Base-by-base conservation (phyloP, 495 filamentous ascomycete species). In the Podospora tetraspora region DNA sequence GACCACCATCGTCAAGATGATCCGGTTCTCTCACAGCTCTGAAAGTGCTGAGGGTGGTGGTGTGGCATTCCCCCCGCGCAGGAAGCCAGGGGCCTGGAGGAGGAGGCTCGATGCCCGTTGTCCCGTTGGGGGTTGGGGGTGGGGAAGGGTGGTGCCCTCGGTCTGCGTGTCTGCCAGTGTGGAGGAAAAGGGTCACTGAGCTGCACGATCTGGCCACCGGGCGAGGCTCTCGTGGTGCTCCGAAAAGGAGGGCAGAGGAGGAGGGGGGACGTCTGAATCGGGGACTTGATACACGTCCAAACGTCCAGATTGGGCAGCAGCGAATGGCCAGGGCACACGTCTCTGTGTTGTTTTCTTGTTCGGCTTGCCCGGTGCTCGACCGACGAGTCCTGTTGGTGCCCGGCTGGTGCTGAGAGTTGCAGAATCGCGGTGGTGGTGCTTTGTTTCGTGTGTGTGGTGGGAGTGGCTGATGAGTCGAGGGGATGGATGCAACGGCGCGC, bases 271-370 rank as follows among this genome's bases (percentile, higher is more conserved):
- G 43, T 52, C 43, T 52, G 6, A n/a, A 52, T 52, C 6, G 43
- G 43, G 43, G 52, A 57, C 12, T 43, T 58, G 69, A 64, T 66
- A 59, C 62, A 69, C 29, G 30, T 62, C 21, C 59, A 70, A 37
- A 62, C 21, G 11, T 56, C 62, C 63, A 25, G 57, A 21, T 24
- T 34, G 37, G 34, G 19, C 32, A 16, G 43, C 62, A 71, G 69
- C 72, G 67, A 77, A 75, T 75, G 21, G 56, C 66, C 66, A 24
- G 63, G 30, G 67, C 72, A 73, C 75, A 77, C 75, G 73, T 75
- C 69, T 71, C 60, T 5, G 25, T 29, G 61, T 24, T 52, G 66
- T 52, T 25, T 23, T 34, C 57, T 65, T 29, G 27, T 32, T 60
- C 56, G 23, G 24, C 58, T 24, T 57, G 12, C 37, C 37, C 27